Conservation (phyloP, 1,139 yeast genomes). For the Yamadazyma epiphylla region DNA sequence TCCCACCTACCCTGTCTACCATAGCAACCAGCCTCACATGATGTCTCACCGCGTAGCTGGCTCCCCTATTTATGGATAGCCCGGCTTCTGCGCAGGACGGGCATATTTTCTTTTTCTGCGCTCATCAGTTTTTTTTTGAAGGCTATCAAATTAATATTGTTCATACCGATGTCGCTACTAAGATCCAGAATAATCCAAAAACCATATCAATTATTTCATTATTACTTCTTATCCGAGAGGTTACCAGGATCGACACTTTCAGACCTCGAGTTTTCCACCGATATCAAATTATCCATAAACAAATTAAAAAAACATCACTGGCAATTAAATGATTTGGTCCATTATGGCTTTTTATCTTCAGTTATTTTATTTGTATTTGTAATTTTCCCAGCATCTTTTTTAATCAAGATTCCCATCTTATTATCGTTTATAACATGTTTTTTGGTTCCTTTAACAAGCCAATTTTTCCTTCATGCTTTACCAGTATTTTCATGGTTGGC, state of each 20-base stretch:
- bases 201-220: constrained; percentile 45
- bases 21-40: too few relatives aligned
- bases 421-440: constrained; percentile 38
- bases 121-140: not conserved
- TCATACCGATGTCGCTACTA: constrained; percentile 19
- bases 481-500: constrained; percentile 90
- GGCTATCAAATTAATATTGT: not conserved
- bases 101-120: not conserved
- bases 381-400: constrained; percentile 49
- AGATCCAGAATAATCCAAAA: constrained; percentile 32
- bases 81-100: not conserved
- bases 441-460: constrained; percentile 72
- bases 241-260: constrained; percentile 52
- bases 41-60: too few relatives aligned
- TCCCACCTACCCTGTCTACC: too few relatives aligned
- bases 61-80: not conserved
- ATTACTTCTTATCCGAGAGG: constrained; percentile 57
- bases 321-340: constrained; percentile 42
- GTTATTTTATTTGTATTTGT: constrained; percentile 51
- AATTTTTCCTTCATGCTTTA: constrained; percentile 79
- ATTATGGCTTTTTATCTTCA: constrained; percentile 47
- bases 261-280: constrained; percentile 57
- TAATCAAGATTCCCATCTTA: constrained; percentile 43
- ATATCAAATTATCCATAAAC: constrained; percentile 46
- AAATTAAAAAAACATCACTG: constrained; percentile 50